Conservation (phyloP, 2,329 filamentous ascomycete species). For the Exutisphaerella laricina region DNA sequence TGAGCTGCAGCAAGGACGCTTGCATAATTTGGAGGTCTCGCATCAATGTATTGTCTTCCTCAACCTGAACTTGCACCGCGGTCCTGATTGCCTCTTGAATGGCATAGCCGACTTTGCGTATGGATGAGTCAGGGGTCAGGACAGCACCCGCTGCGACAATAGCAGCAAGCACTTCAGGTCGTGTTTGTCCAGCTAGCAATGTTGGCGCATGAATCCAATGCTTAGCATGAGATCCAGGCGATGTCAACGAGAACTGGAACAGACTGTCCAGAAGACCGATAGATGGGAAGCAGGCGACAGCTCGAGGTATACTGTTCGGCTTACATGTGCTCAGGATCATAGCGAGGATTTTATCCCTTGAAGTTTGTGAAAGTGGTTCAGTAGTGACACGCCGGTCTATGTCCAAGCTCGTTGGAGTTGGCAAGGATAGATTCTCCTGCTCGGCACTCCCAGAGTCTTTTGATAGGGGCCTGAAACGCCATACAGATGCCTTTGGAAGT, state of each 20-base stretch:
- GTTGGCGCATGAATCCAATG: conserved; percentile 59
- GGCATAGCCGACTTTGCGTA: conserved; percentile 56
- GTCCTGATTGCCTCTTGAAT: conserved; percentile 46
- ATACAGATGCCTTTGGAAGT: conserved; percentile 41
- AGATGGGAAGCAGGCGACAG: conserved; percentile 58
- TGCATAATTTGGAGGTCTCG: conserved; percentile 50
- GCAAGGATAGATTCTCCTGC: conserved; percentile 37
- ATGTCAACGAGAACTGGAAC: conserved; percentile 55
- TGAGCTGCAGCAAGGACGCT: conserved; percentile 46
- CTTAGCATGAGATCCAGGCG: conserved; percentile 52
- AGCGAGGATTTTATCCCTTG: conserved; percentile 56
- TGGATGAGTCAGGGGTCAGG: conserved; percentile 51
- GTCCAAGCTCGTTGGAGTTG: conserved; percentile 35
- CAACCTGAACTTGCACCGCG: conserved; percentile 38
- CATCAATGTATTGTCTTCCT: conserved; percentile 47
- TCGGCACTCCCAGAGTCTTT: conserved; percentile 34
- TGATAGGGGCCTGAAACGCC: conserved; percentile 40
- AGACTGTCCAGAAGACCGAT: conserved; percentile 56
- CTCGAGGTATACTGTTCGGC: conserved; percentile 44
- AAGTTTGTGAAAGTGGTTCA: conserved; percentile 38
- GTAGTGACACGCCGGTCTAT: conserved; percentile 39
- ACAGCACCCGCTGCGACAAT: conserved; percentile 58
- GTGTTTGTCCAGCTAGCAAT: conserved; percentile 51
- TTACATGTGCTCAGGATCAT: conserved; percentile 58
- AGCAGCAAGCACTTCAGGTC: conserved; percentile 56